These are phyloP conservation scores for Drechslerella stenobrocha DNA, from an alignment of 2,329 filamentous ascomycete genomes.

Conservation along the genomic window DNA sequence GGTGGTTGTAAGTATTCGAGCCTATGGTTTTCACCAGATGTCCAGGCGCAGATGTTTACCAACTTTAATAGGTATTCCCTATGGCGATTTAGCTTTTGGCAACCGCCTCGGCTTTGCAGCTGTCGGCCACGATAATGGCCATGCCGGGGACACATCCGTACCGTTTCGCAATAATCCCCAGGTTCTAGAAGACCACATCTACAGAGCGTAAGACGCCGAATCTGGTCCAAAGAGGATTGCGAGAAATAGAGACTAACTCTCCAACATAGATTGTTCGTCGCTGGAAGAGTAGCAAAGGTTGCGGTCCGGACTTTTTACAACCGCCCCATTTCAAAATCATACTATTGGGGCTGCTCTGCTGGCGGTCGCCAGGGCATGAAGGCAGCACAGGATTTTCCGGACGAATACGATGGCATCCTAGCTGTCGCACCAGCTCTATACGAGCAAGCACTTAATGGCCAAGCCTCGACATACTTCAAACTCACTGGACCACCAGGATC, in stretches of 20 bases:
- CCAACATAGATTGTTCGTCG: constrained; percentile 8
- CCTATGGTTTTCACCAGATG: no score
- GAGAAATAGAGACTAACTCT: no score
- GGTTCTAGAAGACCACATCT: constrained; percentile 38
- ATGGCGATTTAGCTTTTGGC: constrained; percentile 26
- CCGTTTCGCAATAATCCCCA: constrained; percentile 39
- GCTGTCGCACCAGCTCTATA: constrained; percentile 57
- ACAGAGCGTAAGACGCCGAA: constrained; percentile 23
- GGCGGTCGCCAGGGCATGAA: constrained; percentile 59
- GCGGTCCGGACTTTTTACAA: constrained; percentile 31
- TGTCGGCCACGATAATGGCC: constrained; percentile 44
- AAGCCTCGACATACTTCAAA: constrained; percentile 31
- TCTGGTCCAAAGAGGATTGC: neutral
- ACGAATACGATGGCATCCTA: constrained; percentile 60
- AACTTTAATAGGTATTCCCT: constrained; percentile 30
- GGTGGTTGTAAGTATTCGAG: constrained; percentile 41
- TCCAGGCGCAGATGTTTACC: no score
- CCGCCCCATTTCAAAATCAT: constrained; percentile 55
- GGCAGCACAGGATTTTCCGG: constrained; percentile 57
- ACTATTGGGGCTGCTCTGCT: constrained; percentile 59
- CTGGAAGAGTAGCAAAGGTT: constrained; percentile 17
- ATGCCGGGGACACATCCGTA: constrained; percentile 27
- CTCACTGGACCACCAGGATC: constrained; percentile 52
- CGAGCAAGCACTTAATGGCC: constrained; percentile 56
- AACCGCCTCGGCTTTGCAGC: constrained; percentile 30